Evolutionary conservation across 176 grass and related monocot genomes (phyloP), one percentile per base, ranked within the genome.

Genomic region (Oryza meridionalis): DNA sequence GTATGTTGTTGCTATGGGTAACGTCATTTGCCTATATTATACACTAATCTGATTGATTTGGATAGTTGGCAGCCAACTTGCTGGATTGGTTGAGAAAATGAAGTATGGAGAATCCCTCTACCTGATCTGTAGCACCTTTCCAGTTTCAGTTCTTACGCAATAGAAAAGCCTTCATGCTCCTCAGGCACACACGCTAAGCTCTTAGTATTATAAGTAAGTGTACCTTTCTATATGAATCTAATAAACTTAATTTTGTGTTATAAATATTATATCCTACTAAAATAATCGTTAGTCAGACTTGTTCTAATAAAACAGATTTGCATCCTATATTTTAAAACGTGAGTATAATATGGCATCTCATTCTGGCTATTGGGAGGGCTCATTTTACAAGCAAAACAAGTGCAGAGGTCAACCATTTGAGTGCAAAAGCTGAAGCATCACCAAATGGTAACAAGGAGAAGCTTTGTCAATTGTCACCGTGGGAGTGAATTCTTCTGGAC

Each of bases 91-190:
- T 55, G 75, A 88, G 69, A 79, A 62, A 80, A 62, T 68, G 47
- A 79, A n/a, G 13, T 11, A 25, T 22, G 53, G 53, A 35, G 21
- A 67, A 63, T 21, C 46, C 17, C 53, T n/a, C 4, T 81, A 17
- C 64, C 50, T 55, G 16, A 55, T 3, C 5, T 46, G 25, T 21
- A 64, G 25, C 13, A 64, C 26, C 40, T 45, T 76, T 47, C 9
- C 4, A 6, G 79, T 27, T 69, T 27, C 78, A 71, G 10, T 63
- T 70, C 51, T 63, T 17, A 88, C 80, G 86, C 65, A 82, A 72
- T 33, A 65, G 5, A 62, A 13, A 62, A 26, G 8, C 45, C 21
- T 55, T 8, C 5, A 21, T 47, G 45, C 46, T 13, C 46, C 13
- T 62, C 2, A 46, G 17, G 5, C 53, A 12, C 27, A 9, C 43